Percentiles rank a stretch among this genome's conserved stretches.
Conservation (phyloP, 345 rosid species). For the Xanthoceras sorbifolium region DNA sequence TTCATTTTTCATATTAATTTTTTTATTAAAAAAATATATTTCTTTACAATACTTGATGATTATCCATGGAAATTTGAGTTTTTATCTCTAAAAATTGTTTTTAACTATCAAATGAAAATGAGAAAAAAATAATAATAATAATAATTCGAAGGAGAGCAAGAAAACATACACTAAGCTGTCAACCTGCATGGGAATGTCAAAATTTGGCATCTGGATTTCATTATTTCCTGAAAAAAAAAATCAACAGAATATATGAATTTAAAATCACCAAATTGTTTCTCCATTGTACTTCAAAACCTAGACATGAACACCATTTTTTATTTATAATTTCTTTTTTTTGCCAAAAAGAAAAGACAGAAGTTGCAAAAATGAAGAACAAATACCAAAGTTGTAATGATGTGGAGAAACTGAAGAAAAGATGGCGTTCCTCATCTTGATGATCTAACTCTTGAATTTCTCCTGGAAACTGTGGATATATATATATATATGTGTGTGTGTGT, state of each 20-base stretch:
- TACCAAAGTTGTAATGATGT: constrained; percentile 39
- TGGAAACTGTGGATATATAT: too few relatives aligned
- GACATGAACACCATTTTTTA: background rate
- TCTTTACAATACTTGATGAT: too few relatives aligned
- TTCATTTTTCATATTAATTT: too few relatives aligned
- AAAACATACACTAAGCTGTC: constrained; percentile 42
- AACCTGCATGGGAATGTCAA: constrained; percentile 31
- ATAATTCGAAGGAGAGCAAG: constrained; percentile 5
- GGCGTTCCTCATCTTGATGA: constrained; percentile 44
- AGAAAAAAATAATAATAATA: too few relatives aligned
- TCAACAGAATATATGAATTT: background rate
- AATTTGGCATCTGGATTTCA: constrained; percentile 40
- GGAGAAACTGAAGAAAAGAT: constrained; percentile 35
- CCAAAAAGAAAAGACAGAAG: too few relatives aligned
- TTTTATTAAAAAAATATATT: too few relatives aligned
- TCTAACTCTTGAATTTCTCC: background rate
- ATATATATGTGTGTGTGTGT: too few relatives aligned
- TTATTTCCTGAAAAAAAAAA: constrained; percentile 36
- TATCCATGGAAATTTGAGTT: too few relatives aligned
- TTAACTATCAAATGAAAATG: too few relatives aligned
- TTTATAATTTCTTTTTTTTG: background rate
- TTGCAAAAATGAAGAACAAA: background rate
- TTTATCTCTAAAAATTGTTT: too few relatives aligned
- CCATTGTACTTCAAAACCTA: background rate
- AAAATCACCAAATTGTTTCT: background rate